These are phyloP conservation scores for Geranium brycei DNA, from an alignment of 345 rosid genomes.

Conservation along the genomic window DNA sequence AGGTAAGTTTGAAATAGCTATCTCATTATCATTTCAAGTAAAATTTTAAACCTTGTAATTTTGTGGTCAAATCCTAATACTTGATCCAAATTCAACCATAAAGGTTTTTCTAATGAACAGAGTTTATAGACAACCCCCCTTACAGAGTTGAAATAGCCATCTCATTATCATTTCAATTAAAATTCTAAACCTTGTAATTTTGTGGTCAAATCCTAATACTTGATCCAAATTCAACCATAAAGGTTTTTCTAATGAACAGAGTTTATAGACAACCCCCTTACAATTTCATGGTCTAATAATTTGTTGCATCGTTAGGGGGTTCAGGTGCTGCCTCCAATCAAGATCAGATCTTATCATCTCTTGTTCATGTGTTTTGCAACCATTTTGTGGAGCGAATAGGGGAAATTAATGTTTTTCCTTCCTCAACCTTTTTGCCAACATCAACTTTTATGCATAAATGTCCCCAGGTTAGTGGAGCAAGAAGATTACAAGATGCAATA, in stretches of 20 bases:
- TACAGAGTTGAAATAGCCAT: too few relatives aligned
- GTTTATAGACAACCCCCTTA: background rate
- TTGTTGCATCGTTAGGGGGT: background rate
- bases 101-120: background rate
- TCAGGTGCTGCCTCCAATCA: background rate
- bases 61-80: background rate
- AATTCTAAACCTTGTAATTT: background rate
- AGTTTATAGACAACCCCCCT: too few relatives aligned
- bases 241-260: background rate
- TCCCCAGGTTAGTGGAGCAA: conserved; percentile 80
- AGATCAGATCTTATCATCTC: conserved; percentile 1
- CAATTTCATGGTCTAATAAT: background rate
- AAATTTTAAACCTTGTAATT: background rate
- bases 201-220: background rate
- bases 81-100: background rate
- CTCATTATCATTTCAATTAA: too few relatives aligned
- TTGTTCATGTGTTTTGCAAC: too few relatives aligned
- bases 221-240: background rate
- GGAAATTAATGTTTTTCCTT: too few relatives aligned
- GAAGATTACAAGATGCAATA: conserved; percentile 96
- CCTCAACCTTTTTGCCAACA: too few relatives aligned
- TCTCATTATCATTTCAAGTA: background rate
- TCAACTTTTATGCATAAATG: conserved; percentile 2
- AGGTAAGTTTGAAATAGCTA: background rate
- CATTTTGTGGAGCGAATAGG: too few relatives aligned